phyloP scores from a whole-genome alignment of 352 stramenopile species.

The Pilasporangium apinafurcum region DNA sequence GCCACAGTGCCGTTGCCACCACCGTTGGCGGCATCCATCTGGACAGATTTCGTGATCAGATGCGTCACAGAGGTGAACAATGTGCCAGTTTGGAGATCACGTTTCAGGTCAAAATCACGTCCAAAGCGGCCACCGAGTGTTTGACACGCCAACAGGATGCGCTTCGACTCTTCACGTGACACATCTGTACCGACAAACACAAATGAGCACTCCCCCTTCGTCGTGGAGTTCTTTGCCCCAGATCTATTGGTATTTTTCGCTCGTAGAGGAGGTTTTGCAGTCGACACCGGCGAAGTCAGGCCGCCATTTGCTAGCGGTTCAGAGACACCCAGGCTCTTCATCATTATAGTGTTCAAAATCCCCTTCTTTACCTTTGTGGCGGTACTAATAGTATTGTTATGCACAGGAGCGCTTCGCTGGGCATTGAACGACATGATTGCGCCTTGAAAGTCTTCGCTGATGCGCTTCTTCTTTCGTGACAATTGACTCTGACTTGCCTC shows the following conservation, averaged over 20 bases:
- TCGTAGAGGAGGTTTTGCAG: constrained; percentile 5
- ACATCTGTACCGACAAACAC: constrained; percentile 67
- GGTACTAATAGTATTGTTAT: background rate
- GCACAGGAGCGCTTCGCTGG: constrained; percentile 1
- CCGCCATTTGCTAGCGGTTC: background rate
- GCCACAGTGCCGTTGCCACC: no score
- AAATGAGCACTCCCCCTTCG: no score
- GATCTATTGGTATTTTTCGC: no score
- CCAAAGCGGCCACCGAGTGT: constrained; percentile 65
- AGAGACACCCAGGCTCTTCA: background rate
- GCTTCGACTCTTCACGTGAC: constrained; percentile 39
- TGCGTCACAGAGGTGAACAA: constrained; percentile 64
- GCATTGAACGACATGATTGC: constrained; percentile 41
- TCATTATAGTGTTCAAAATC: constrained; percentile 10
- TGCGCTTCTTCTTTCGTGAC: constrained; percentile 18
- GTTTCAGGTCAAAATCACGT: constrained; percentile 60
- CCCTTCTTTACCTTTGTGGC: background rate
- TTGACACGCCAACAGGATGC: constrained; percentile 47
- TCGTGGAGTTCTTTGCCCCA: no score
- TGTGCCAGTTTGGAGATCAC: constrained; percentile 26
- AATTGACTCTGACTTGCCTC: no score
- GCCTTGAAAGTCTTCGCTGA: constrained; percentile 43
- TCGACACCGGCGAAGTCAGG: constrained; percentile 3
- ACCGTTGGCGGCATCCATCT: no score
- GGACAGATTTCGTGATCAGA: constrained; percentile 63